Percentiles rank a stretch among this genome's conserved stretches.
Evolutionary conservation across 495 filamentous ascomycete species (phyloP).

Genomic region (Recurvomyces mirabilis): DNA sequence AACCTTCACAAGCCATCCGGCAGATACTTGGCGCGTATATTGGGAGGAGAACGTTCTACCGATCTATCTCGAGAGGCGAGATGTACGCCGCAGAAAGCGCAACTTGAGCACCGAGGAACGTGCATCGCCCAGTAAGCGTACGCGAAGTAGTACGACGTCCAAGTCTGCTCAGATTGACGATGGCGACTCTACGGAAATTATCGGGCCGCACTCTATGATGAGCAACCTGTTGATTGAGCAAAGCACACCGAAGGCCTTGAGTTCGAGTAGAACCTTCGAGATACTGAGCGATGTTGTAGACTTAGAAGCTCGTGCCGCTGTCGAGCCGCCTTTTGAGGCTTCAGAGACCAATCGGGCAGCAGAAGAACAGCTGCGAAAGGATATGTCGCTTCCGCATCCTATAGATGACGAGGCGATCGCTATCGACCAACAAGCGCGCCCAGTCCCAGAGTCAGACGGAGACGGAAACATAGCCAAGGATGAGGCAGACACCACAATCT

Average conservation of each 20-base stretch:
- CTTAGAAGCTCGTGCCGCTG: too few relatives aligned
- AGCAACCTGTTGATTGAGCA: constrained; percentile 1
- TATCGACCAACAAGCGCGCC: neutral
- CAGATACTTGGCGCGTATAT: constrained; percentile 14
- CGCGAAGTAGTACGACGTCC: neutral
- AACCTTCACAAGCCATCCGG: constrained; percentile 10
- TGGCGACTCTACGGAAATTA: neutral
- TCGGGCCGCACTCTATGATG: too few relatives aligned
- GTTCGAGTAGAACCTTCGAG: neutral
- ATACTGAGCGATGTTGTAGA: neutral
- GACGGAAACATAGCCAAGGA: neutral
- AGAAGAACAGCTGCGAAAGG: constrained; percentile 14
- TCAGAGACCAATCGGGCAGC: constrained; percentile 9
- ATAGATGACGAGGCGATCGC: neutral
- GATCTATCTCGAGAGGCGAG: constrained; percentile 2
- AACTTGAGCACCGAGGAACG: neutral
- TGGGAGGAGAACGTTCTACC: constrained; percentile 18
- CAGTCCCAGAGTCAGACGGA: neutral
- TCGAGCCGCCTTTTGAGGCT: neutral
- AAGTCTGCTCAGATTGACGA: neutral
- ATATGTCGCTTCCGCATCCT: neutral
- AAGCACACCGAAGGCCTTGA: neutral
- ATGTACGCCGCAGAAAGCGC: neutral
- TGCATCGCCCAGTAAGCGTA: neutral
- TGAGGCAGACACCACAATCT: constrained; percentile 1